A percentile compares a stretch with the other conserved stretches of the same genome.
Evolutionary conservation across 2,329 filamentous ascomycete genomes (phyloP).

Genomic region (Xylaria sp.): DNA sequence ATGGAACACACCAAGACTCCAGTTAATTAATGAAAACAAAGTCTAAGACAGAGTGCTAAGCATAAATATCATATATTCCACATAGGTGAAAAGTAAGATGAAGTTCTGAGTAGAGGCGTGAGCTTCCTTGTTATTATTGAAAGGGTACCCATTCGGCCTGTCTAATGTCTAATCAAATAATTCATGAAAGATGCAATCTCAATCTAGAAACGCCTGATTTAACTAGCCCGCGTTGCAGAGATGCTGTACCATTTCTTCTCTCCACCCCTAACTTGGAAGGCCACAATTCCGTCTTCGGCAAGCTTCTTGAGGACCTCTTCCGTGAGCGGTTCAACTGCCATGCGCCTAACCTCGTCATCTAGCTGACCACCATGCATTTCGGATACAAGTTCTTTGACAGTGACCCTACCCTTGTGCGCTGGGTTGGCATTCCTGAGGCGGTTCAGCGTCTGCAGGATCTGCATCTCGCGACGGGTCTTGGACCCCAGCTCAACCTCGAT

Average conservation of each 20-base stretch:
- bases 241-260: conserved; percentile 53
- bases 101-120: no score
- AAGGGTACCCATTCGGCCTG: no score
- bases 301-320: conserved; percentile 57
- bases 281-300: conserved; percentile 57
- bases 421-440: conserved; percentile 10
- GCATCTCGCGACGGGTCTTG: conserved; percentile 78
- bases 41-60: no score
- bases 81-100: no score
- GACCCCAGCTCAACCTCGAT: conserved; percentile 84
- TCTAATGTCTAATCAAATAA: no score
- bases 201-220: background rate
- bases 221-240: background rate
- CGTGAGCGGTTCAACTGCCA: conserved; percentile 58
- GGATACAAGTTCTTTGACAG: conserved; percentile 56
- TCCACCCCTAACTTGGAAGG: conserved; percentile 52
- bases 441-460: conserved; percentile 73
- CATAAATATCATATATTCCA: no score
- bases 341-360: conserved; percentile 50
- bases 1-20: no score
- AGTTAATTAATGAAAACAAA: no score
- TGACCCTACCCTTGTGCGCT: conserved; percentile 48
- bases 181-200: no score
- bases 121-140: no score
- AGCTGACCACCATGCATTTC: conserved; percentile 55